These are phyloP conservation scores for Priceomyces castillae DNA, from an alignment of 805 yeast species.

Conservation along the genomic window DNA sequence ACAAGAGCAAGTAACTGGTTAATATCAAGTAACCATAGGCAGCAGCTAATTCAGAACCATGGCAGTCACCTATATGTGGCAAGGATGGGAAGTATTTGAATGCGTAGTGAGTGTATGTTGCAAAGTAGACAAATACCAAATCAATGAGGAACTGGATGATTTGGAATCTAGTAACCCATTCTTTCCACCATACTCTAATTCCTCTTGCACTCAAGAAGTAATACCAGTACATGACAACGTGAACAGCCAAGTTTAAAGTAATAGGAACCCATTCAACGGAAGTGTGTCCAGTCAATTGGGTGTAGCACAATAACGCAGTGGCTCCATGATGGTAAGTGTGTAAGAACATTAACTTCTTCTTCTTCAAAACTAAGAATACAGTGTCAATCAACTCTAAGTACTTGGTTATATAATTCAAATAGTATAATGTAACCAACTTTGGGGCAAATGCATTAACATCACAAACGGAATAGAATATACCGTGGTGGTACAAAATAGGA, in stretches of 20 bases:
- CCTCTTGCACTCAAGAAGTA: slow-evolving; percentile 91
- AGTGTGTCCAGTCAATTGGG: slow-evolving; percentile 87
- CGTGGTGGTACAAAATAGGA: slow-evolving; percentile 73
- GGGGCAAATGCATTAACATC: slow-evolving; percentile 76
- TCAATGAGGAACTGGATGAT: slow-evolving; percentile 91
- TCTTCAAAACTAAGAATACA: slow-evolving; percentile 83
- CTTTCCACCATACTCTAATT: slow-evolving; percentile 98
- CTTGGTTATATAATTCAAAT: slow-evolving; percentile 88
- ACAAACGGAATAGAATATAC: slow-evolving; percentile 83
- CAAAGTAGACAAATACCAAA: slow-evolving; percentile 86
- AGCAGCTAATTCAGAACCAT: slow-evolving; percentile 93
- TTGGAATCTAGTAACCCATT: slow-evolving; percentile 97
- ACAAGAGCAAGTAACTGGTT: slow-evolving; percentile 83
- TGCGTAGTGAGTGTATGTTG: slow-evolving; percentile 88
- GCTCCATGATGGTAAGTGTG: slow-evolving; percentile 99
- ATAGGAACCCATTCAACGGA: slow-evolving; percentile 96
- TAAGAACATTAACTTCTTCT: slow-evolving; percentile 86
- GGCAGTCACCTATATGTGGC: slow-evolving; percentile 78
- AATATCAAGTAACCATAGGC: slow-evolving; percentile 84
- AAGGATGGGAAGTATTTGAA: slow-evolving; percentile 57
- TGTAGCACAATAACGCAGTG: slow-evolving; percentile 90
- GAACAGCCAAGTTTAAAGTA: slow-evolving; percentile 83
- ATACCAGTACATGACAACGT: slow-evolving; percentile 97
- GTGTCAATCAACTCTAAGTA: slow-evolving; percentile 89
- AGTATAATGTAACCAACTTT: slow-evolving; percentile 78